These are phyloP conservation scores for Pyrenopolyporus hunteri DNA, from an alignment of 495 filamentous ascomycete genomes.

Conservation along the genomic window DNA sequence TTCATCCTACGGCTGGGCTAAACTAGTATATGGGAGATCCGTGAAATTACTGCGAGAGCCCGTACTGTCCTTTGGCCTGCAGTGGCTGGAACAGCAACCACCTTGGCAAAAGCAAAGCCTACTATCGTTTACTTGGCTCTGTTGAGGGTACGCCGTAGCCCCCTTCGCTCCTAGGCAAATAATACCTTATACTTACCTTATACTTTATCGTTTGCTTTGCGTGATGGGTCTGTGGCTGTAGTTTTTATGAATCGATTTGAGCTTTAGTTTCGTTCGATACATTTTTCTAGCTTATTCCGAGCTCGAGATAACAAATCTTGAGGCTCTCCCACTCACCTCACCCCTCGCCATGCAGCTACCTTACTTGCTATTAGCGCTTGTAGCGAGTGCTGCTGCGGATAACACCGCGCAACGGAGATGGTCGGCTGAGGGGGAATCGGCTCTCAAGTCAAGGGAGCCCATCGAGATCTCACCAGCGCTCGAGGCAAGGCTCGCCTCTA, in stretches of 20 bases:
- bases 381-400: slow-evolving; percentile 18
- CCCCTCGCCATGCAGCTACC: slow-evolving; percentile 19
- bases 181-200: too few species aligned
- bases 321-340: not conserved
- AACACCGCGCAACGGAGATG: not conserved
- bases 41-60: slow-evolving; percentile 9
- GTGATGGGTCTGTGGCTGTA: not conserved
- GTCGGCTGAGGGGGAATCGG: not conserved
- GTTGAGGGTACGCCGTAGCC: not conserved
- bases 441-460: slow-evolving; percentile 6
- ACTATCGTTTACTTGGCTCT: slow-evolving; percentile 16
- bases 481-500: not conserved
- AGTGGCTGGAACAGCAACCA: slow-evolving; percentile 30
- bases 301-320: slow-evolving; percentile 1
- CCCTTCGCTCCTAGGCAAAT: too few species aligned
- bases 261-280: not conserved
- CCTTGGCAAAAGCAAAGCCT: slow-evolving; percentile 22
- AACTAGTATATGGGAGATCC: not conserved
- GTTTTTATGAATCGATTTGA: slow-evolving; percentile 6
- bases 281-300: slow-evolving; percentile 1
- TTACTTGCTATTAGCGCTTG: slow-evolving; percentile 21
- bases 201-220: not conserved
- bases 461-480: not conserved
- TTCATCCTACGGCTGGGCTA: slow-evolving; percentile 5
- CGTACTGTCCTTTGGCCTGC: slow-evolving; percentile 5